Evolutionary conservation across 2,329 filamentous ascomycete genomes (phyloP), one percentile per base, ranked within the genome.

Genomic region (Diaporthe citrichinensis): DNA sequence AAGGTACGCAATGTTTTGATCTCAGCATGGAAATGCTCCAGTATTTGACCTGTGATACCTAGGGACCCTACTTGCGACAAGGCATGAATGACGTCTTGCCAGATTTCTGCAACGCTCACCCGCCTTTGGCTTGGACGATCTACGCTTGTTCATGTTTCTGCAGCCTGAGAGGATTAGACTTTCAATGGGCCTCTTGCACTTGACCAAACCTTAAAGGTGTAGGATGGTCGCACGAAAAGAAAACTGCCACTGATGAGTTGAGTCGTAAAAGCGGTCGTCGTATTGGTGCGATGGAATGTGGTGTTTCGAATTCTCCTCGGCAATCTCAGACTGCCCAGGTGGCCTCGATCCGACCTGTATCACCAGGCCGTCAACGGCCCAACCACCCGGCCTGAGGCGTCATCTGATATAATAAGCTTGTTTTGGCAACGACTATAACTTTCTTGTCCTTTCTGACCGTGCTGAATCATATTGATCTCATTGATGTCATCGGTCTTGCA

Each of bases 241-340:
- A 2, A 2, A 10, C 3, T 9, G n/a, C 25, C 44, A 31, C 34
- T 6, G 34, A 25, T 36, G 10, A 1, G 9, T 15, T 25, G 23
- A 36, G 34, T n/a, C 12, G 2, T 51, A 9, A 17, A 17, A 36
- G 20, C 31, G 62, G 62, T 34, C 46, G 6, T 12, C 7, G 8
- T 5, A 5, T 25, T n/a, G 62, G 62, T 5, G 44, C 10, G 44
- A 36, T 53, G 20, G 20, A 53, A 4, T 31, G 31, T 12, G 9
- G 20, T 68, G 62, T 68, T 53, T 68, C 62, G 25, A 10, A 53
- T 31, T 31, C 46, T 67, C 23, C 5, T 53, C 46, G 31, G 44
- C 31, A 17, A 68, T 68, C 44, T 53, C 44, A 68, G 44, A 36
- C 31, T 2, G n/a, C n/a, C n/a, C n/a, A n/a, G n/a, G n/a, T n/a